Conservation (phyloP, 1,139 yeast genomes). For the Lodderomyces orthopsilosis region DNA sequence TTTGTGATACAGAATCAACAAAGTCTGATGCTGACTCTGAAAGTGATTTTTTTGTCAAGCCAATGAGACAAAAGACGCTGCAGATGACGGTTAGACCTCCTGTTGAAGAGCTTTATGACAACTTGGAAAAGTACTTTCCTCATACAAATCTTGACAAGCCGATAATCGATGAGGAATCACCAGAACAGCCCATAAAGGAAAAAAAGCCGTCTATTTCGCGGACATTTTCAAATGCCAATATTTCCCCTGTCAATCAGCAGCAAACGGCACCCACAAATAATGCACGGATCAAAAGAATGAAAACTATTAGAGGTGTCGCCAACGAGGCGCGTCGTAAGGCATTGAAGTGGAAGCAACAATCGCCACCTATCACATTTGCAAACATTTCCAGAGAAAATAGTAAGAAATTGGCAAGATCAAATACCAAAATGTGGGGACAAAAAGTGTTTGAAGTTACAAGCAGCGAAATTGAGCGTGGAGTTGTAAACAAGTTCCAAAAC, state of each 20-base stretch:
- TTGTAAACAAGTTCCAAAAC: conserved; percentile 57
- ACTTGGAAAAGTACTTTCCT: conserved; percentile 90
- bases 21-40: conserved; percentile 13
- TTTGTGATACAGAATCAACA: neutral
- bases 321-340: conserved; percentile 73
- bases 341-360: conserved; percentile 29
- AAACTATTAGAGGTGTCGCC: conserved; percentile 89
- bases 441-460: conserved; percentile 88
- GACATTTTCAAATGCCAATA: conserved; percentile 48
- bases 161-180: conserved; percentile 76
- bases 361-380: conserved; percentile 13
- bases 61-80: conserved; percentile 15
- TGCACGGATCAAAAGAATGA: conserved; percentile 50
- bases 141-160: conserved; percentile 91
- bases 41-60: conserved; percentile 30
- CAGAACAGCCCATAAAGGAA: conserved; percentile 38
- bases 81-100: conserved; percentile 76
- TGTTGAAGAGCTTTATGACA: conserved; percentile 87
- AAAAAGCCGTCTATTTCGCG: conserved; percentile 42
- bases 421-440: conserved; percentile 98
- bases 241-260: conserved; percentile 30
- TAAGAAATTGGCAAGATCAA: conserved; percentile 54
- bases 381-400: conserved; percentile 11
- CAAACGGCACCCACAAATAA: conserved; percentile 1
- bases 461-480: conserved; percentile 56